Base-by-base conservation (phyloP, 805 yeast species). In the Komagataella ulmi region DNA sequence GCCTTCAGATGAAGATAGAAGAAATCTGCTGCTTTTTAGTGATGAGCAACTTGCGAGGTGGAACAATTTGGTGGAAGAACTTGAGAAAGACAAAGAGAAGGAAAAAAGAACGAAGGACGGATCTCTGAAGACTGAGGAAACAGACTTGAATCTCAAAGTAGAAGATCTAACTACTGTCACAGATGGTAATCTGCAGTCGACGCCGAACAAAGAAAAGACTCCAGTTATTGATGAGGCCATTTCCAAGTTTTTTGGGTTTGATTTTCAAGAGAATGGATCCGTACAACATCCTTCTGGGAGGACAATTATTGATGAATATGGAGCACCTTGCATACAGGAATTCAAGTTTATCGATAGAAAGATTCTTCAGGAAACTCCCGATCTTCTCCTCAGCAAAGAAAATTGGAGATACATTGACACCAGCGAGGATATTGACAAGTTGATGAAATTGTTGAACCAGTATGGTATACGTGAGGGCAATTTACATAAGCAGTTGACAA, bases 401-500 rank as follows among this genome's bases (percentile, higher is more conserved):
- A 77, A 78, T 44, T 89, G 97, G 97, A 76, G 83, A 51, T 86
- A 65, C 57, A 77, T 80, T 56, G 95, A 88, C 56, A 67, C 61
- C 1, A 70, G 75, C 0, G 76, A 73, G n/a, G 83, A 84, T 45
- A 64, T 88, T 36, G 77, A 76, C 1, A 61, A 61, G 12, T 61
- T 90, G 23, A 53, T 82, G 7, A 62, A 66, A n/a, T 84, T 91
- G 88, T 68, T 89, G 49, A 81, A 84, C 57, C 80, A 78, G 3
- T 79, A 83, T 75, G 97, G 97, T 2, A 70, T 68, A 50, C 69
- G 95, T 48, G 97, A 89, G 60, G 73, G 80, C 17, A 72, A 68
- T 44, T 71, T 90, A 48, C 68, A 78, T 45, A 83, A 82, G 57
- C 95, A 85, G 58, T 62, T 87, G 46, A 61, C 66, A 6, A 64